Evolutionary conservation across 1,284 basidiomycete genomes (phyloP).

Genomic region (Marasmius sp.): DNA sequence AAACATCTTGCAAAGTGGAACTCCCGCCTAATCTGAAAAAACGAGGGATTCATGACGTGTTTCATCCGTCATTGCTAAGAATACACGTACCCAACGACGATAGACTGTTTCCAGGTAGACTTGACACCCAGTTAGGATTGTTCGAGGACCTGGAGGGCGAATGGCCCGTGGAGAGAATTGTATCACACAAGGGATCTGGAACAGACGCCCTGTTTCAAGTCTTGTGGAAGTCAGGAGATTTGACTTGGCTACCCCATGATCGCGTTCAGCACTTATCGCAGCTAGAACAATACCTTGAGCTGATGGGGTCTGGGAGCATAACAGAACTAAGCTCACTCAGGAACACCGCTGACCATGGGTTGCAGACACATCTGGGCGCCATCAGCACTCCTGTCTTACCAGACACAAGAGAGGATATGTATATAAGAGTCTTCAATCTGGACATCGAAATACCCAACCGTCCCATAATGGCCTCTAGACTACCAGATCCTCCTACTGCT

Average conservation of each 20-base stretch:
- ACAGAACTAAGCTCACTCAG: too few species aligned
- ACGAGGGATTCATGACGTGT: conserved; percentile 27
- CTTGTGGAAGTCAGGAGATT: conserved; percentile 28
- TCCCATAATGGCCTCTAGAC: too few species aligned
- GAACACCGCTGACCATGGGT: too few species aligned
- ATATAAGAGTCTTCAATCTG: too few species aligned
- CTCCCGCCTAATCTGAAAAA: conserved; percentile 24
- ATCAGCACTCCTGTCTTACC: too few species aligned
- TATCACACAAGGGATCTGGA: conserved; percentile 22
- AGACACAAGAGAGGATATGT: too few species aligned
- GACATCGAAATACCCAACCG: too few species aligned
- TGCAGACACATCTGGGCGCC: too few species aligned
- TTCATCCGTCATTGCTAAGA: conserved; percentile 28
- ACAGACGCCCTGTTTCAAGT: conserved; percentile 24
- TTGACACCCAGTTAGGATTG: conserved; percentile 12
- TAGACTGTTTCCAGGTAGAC: conserved; percentile 22
- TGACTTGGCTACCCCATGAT: conserved; percentile 26
- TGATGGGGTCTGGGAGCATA: neutral
- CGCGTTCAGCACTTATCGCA: too few species aligned
- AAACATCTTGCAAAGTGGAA: conserved; percentile 27
- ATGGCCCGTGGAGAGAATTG: conserved; percentile 24
- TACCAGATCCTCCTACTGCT: too few species aligned
- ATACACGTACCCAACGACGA: conserved; percentile 22
- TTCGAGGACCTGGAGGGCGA: conserved; percentile 14
- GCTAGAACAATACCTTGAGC: neutral